These are phyloP conservation scores for Heliophila coronopifolia DNA, from an alignment of 441 rosid genomes.

Conservation along the genomic window DNA sequence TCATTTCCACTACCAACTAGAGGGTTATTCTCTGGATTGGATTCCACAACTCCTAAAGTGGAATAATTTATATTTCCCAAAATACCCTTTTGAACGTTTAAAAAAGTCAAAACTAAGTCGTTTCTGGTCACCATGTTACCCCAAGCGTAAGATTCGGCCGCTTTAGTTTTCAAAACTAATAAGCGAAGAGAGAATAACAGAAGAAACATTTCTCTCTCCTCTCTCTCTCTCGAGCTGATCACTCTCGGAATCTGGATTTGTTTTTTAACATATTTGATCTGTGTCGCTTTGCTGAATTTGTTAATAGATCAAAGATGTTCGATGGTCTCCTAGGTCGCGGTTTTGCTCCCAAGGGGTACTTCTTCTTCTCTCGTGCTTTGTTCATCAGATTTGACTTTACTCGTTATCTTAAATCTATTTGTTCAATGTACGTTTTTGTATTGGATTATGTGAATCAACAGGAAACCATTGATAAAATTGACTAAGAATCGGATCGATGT, in stretches of 20 bases:
- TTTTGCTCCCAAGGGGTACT: constrained; percentile 61
- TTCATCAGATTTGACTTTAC: background rate
- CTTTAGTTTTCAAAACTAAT: constrained; percentile 5
- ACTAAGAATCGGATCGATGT: constrained; percentile 79
- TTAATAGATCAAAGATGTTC: constrained; percentile 38
- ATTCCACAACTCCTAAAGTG: constrained; percentile 15
- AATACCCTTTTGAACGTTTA: constrained; percentile 25
- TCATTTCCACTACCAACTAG: constrained; percentile 14
- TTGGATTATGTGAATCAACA: constrained; percentile 22
- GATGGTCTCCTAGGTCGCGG: constrained; percentile 79
- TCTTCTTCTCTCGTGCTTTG: background rate
- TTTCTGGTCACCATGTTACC: constrained; percentile 9
- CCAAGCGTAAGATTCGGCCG: constrained; percentile 13
- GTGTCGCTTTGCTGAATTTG: too few relatives aligned
- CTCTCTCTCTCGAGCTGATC: constrained; percentile 2
- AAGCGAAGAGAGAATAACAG: background rate
- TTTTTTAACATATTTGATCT: too few relatives aligned
- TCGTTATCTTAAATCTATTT: background rate
- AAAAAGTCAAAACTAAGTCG: constrained; percentile 22
- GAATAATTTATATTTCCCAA: background rate
- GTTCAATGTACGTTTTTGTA: background rate
- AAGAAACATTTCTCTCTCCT: background rate
- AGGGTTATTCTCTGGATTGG: constrained; percentile 21
- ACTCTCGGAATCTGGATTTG: constrained; percentile 5
- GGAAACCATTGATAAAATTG: constrained; percentile 73